Evolutionary conservation across 805 yeast genomes (phyloP), one percentile per base, ranked within the genome.

Genomic region (Lipomyces starkeyi): DNA sequence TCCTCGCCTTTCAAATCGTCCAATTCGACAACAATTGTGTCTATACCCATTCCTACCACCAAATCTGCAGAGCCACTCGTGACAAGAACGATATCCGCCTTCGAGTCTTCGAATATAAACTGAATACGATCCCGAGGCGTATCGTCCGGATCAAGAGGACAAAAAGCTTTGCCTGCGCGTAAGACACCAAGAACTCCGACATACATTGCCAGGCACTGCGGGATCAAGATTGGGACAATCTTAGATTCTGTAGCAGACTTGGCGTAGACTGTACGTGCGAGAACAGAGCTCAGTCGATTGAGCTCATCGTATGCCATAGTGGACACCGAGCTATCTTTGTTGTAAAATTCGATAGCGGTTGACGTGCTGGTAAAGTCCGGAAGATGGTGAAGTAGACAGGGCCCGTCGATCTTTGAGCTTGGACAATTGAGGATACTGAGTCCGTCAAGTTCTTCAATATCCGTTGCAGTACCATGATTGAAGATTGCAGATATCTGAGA

Each of bases 91-190:
- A 62, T 53, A 17, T 65, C 61, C 9, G 76, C 73, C 6, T 49
- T 54, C 29, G 58, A 58, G 49, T 73, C 75, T 22, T 54, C 22
- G 8, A 66, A 34, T 37, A 73, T 62, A 52, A 64, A 68, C 49
- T 56, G 27, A n/a, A 73, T 59, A 32, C 76, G 56, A 2, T 63
- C 71, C 6, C 47, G 52, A 17, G 74, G 71, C 6, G 73, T 59
- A 35, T 71, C 73, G 8, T 43, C 20, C 1, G 67, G 62, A 29
- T 64, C 53, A 13, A 74, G 52, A 11, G 76, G 76, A 62, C 74
- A 71, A 56, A 69, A 74, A 2, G 74, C 70, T 32, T 70, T 69
- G 11, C 76, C 76, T 25, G 73, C 63, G 7, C 67, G 65, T 14
- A 74, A 58, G 20, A 71, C 61, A 6, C 73, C 75, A n/a, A 74